These are phyloP conservation scores for Oleoguttula mirabilis DNA, from an alignment of 495 filamentous ascomycete species.

Conservation along the genomic window DNA sequence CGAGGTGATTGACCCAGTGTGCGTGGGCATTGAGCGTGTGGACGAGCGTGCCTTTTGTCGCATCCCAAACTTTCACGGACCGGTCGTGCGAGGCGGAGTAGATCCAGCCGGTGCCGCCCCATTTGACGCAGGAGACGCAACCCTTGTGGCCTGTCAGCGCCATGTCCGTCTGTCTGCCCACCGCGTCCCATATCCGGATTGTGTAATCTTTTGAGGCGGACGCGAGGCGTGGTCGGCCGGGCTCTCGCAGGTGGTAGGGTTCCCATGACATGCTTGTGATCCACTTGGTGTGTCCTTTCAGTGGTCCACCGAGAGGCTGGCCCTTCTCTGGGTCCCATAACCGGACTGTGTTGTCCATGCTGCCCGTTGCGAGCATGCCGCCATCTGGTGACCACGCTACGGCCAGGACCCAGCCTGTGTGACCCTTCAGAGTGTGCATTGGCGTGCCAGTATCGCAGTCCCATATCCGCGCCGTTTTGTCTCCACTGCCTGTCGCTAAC, in stretches of 20 bases:
- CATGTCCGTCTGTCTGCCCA: constrained; percentile 63
- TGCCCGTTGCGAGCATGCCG: constrained; percentile 71
- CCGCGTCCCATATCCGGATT: constrained; percentile 76
- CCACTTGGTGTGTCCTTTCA: constrained; percentile 89
- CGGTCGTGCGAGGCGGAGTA: constrained; percentile 90
- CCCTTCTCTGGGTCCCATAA: constrained; percentile 85
- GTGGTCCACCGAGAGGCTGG: constrained; percentile 55
- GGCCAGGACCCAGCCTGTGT: constrained; percentile 84
- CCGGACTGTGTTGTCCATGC: constrained; percentile 84
- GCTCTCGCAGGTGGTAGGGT: constrained; percentile 74
- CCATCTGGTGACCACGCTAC: constrained; percentile 80
- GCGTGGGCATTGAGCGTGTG: constrained; percentile 73
- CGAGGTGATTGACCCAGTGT: constrained; percentile 93
- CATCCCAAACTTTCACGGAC: constrained; percentile 84
- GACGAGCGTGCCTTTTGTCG: constrained; percentile 60
- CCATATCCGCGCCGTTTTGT: constrained; percentile 86
- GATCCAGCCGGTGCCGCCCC: constrained; percentile 81
- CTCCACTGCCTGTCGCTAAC: constrained; percentile 82
- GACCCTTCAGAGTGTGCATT: constrained; percentile 77
- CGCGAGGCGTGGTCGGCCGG: constrained; percentile 64
- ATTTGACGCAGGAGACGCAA: constrained; percentile 79
- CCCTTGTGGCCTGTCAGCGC: constrained; percentile 80
- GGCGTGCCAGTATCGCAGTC: constrained; percentile 93
- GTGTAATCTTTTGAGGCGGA: constrained; percentile 88
- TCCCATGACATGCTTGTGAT: constrained; percentile 85